Conservation (phyloP, 1,284 basidiomycete genomes). For the Leccinum variabile region DNA sequence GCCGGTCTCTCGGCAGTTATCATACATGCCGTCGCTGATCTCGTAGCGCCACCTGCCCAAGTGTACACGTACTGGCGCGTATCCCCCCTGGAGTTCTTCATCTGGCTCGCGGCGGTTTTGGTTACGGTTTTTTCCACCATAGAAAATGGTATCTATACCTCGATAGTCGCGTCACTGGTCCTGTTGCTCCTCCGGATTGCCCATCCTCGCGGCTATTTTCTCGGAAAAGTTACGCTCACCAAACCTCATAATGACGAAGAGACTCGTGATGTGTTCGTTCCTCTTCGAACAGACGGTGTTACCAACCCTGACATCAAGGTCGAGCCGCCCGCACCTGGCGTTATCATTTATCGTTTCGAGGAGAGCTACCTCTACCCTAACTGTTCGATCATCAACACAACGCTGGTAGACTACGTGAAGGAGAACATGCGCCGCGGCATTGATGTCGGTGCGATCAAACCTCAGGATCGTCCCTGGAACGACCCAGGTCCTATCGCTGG, state of each 20-base stretch:
- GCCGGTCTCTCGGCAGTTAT: slow-evolving; percentile 89
- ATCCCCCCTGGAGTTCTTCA: slow-evolving; percentile 90
- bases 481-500: slow-evolving; percentile 75
- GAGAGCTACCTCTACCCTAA: slow-evolving; percentile 96
- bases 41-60: slow-evolving; percentile 86
- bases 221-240: slow-evolving; percentile 68
- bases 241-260: slow-evolving; percentile 34
- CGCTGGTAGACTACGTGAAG: slow-evolving; percentile 83
- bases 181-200: slow-evolving; percentile 91
- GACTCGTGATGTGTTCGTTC: slow-evolving; percentile 81
- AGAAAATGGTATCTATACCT: slow-evolving; percentile 94
- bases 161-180: slow-evolving; percentile 77
- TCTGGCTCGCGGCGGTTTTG: slow-evolving; percentile 87
- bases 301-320: slow-evolving; percentile 76
- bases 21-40: slow-evolving; percentile 92
- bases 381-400: slow-evolving; percentile 75
- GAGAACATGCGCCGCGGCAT: slow-evolving; percentile 73
- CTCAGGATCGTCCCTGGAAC: slow-evolving; percentile 91
- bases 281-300: slow-evolving; percentile 63
- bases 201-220: slow-evolving; percentile 87
- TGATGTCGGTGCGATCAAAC: slow-evolving; percentile 62
- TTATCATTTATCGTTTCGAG: slow-evolving; percentile 92
- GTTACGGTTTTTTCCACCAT: slow-evolving; percentile 88
- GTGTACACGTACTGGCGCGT: slow-evolving; percentile 95
- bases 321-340: slow-evolving; percentile 80